These are phyloP conservation scores for Pseudogymnoascus sp. DNA, from an alignment of 2,329 filamentous ascomycete species.

Conservation along the genomic window DNA sequence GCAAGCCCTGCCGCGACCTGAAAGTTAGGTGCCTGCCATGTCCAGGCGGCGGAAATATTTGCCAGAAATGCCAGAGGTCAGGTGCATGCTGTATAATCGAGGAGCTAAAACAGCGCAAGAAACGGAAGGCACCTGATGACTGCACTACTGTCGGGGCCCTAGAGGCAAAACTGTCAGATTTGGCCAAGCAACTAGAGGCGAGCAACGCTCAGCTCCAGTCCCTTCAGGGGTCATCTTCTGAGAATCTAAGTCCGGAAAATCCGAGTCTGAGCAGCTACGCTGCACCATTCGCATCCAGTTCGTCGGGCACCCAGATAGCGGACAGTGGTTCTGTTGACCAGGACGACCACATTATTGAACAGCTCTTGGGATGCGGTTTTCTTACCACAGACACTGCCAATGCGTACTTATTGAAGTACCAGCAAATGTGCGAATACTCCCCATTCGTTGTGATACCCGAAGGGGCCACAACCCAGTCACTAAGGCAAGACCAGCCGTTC, in stretches of 20 bases:
- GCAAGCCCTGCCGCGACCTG: background rate
- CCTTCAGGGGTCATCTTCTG: background rate
- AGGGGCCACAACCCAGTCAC: background rate
- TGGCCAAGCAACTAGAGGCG: background rate
- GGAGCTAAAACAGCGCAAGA: background rate
- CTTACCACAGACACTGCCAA: background rate
- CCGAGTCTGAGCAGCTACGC: background rate
- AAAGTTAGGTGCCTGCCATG: background rate
- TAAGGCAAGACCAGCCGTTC: slow-evolving; percentile 17
- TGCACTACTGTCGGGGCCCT: background rate
- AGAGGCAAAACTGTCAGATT: background rate
- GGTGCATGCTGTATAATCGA: slow-evolving; percentile 1
- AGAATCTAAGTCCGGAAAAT: background rate
- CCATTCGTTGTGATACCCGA: slow-evolving; percentile 19
- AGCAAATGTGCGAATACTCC: slow-evolving; percentile 16
- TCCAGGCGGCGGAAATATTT: background rate
- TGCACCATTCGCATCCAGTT: background rate
- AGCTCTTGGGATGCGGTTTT: background rate
- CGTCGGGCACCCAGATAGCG: background rate
- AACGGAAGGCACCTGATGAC: background rate
- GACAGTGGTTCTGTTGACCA: background rate
- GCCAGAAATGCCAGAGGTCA: slow-evolving; percentile 5
- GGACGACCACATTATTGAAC: background rate
- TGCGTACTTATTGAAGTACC: background rate
- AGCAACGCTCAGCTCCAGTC: background rate